Base-by-base conservation (phyloP, 176 grass and related monocot species). In the Oryza coarctata region DNA sequence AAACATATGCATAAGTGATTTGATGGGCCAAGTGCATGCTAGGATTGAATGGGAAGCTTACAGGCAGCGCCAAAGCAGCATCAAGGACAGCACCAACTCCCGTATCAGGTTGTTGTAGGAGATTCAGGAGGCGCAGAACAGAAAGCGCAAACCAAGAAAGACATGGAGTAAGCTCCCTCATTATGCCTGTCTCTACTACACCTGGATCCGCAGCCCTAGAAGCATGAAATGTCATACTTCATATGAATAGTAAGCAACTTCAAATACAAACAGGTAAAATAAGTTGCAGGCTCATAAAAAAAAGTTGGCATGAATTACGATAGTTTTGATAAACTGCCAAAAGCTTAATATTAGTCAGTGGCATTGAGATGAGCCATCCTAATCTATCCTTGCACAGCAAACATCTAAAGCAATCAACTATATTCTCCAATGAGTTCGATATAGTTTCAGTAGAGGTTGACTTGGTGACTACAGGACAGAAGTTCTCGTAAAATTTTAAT, bases 201-300 rank as follows among this genome's bases (percentile, higher is more conserved):
- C 95, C 92, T 5, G 93, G 96, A 87, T 98, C 96, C 58, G 96
- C 93, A 78, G 85, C 86, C 64, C 96, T 98, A 80, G 25, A 60
- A 76, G 81, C 61, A 63, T 22, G 0, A 63, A 81, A 65, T 65
- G 52, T 22, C 70, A 39, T 1, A 71, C 17, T 67, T 68, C n/a
- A 67, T 71, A 79, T 18, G 7, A 26, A 35, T 5, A 33, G 65
- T 20, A 34, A 60, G 77, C 74, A 13, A 35, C 26, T 45, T 76
- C 30, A 61, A 76, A 47, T 32, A 26, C 9, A 78, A 83, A 43
- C 29, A 17, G 20, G 8, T 67, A 30, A 29, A 29, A 69, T 39
- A 31, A 41, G 1, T n/a, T 10, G 5, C 49, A 58, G 23, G 9
- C 8, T 58, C 49, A 7, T 22, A 20, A 20, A 58, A 25, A 23